Evolutionary conservation across 148 eudicot genomes (phyloP).

Genomic region (Mesembryanthemum crystallinum): DNA sequence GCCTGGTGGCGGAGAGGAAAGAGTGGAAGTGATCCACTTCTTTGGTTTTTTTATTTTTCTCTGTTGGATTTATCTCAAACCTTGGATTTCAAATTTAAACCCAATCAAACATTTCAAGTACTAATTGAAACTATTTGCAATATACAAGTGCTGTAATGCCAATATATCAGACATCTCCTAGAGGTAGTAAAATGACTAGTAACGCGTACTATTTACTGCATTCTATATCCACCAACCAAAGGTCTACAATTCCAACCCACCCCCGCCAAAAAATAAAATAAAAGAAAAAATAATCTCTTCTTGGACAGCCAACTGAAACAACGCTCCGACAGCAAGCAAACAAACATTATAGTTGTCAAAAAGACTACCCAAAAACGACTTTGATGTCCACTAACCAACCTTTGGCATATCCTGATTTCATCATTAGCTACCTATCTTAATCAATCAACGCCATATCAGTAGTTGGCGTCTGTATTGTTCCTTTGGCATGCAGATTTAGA

Average conservation of each 20-base stretch:
- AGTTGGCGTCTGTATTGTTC: conserved; percentile 36
- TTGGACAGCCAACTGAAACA: background rate
- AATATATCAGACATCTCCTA: too few relatives aligned
- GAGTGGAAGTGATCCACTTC: too few relatives aligned
- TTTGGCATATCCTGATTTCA: conserved; percentile 6
- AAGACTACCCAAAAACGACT: background rate
- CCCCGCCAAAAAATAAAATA: too few relatives aligned
- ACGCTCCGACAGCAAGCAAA: background rate
- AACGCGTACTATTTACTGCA: background rate
- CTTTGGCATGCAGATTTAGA: conserved; percentile 41
- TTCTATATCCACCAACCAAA: background rate
- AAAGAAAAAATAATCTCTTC: too few relatives aligned
- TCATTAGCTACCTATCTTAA: conserved; percentile 12
- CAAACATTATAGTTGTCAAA: background rate
- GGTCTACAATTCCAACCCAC: background rate
- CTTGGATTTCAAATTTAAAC: too few relatives aligned
- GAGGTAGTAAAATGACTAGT: too few relatives aligned
- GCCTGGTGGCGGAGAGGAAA: too few relatives aligned
- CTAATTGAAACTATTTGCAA: too few relatives aligned
- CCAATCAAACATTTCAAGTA: too few relatives aligned
- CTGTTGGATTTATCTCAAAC: too few relatives aligned
- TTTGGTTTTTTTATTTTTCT: too few relatives aligned
- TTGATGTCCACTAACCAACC: background rate
- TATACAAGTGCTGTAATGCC: too few relatives aligned
- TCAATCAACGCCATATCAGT: conserved; percentile 45